Evolutionary conservation across 2,329 filamentous ascomycete species (phyloP), one percentile per base, ranked within the genome.

Genomic region (Colletotrichum theobromicola): DNA sequence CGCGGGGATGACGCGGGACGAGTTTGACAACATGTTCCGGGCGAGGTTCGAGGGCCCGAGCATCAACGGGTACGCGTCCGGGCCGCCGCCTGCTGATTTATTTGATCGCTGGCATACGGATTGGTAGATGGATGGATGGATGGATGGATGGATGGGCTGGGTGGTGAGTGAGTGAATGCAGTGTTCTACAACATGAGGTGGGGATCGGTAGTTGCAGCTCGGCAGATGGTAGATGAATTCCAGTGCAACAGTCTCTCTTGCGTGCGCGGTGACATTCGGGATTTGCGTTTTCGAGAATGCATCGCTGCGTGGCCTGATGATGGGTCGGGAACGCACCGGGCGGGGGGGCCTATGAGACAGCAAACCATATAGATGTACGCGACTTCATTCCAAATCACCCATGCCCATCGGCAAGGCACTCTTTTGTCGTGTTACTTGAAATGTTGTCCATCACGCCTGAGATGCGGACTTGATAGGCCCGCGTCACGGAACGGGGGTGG

Each of bases 21-120:
- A 74, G 37, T 61, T 71, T 24, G 28, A 37, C 10, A 37, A 61
- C 26, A 24, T 74, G 13, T 65, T 61, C 16, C 60, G 55, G 16
- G 58, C 42, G 12, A 18, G 67, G 50, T 50, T 26, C 6, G 67
- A 46, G 7, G 28, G 21, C 8, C 13, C n/a, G 10, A 15, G 53
- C 28, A 16, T n/a, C 7, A 53, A 32, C 16, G 71, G 71, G 13
- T 65, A 65, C 2, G 32, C 15, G 12, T 16, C 34, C 6, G 67
- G 60, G 0, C 13, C 16, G 4, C 58, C 50, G n/a, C 66, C 70
- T 28, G 42, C 30, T 12, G 64, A 62, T 18, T 28, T 72, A 21
- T 72, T 72, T 46, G 70, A 72, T 24, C 13, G n/a, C 2, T 72
- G 70, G 70, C 42, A 42, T 32, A 21, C 58, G 16, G 70, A 58